Base-by-base conservation (phyloP, 2,329 filamentous ascomycete species). In the Cryphonectria carpinicola region DNA sequence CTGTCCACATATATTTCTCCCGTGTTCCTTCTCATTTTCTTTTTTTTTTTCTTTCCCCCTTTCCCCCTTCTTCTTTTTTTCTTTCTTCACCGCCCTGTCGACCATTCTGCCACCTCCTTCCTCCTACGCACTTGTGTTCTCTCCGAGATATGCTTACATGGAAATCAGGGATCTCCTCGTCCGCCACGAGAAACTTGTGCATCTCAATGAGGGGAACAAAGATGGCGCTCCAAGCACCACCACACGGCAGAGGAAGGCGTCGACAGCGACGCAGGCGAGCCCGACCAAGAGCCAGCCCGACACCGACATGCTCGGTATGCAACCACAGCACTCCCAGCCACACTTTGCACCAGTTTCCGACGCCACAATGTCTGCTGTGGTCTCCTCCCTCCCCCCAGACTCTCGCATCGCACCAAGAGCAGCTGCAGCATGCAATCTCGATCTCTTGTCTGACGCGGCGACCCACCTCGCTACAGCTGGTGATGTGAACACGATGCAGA, bases 101-200 rank as follows among this genome's bases (percentile, higher is more conserved):
- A 41, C 28, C 22, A 66, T 64, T 25, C 60, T 74, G 68, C 71
- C 65, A 70, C 68, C 66, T 67, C 60, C 70, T 65, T 73, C 46
- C 60, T 49, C 54, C 65, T 69, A 39, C 35, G 28, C 70, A 69
- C 28, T 66, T 66, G 46, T 66, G 46, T 54, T n/a, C 37, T 39
- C 54, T 61, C 62, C 35, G 76, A 76, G 76, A 77, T 76, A 81
- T 81, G 80, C 86, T 88, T 86, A 87, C 82, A 89, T 88, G 86
- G 84, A 89, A 81, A 88, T 87, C 81, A 90, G 88, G 74, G 88
- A 90, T 78, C 84, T 90, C 72, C 84, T 90, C 74, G 87, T 89
- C 73, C 84, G 88, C 73, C 88, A 90, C 80, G 87, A 89, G 80
- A 90, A 89, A 80, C 86, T 90, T 75, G 87, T 89, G 75, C 88